Base-by-base conservation (phyloP, 2,329 filamentous ascomycete species). In the Penicillium frequentans region DNA sequence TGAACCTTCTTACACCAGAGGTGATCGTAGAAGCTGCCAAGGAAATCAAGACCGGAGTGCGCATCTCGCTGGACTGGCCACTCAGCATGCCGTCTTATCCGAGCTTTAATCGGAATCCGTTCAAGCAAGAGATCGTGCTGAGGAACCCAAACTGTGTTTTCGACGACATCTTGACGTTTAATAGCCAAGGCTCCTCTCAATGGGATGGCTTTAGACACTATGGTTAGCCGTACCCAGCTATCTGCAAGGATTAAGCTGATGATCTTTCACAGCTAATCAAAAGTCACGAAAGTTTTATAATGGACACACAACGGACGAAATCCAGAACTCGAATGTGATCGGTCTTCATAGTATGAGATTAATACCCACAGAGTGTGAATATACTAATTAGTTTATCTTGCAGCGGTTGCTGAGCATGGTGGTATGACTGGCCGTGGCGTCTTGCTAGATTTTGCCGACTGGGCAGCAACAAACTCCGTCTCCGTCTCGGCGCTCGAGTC, bases 1-100 rank as follows among this genome's bases (percentile, higher is more conserved):
- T 85, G 3, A 84, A 85, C 62, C 73, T 82, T 3, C 73, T 85
- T 46, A 84, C 81, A 0, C 75, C 78, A 1, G 63, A 70, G 21
- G 73, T 73, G 7, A 70, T 80, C 19, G 72, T 73, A 8, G 64
- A 71, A 14, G 79, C 79, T 0, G 75, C 77, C 0, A 70, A 71
- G 16, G 79, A 82, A 60, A 81, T 82, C 59, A 68, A 69, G 26
- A 64, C 65, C 1, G 67, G 67, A 0, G 51, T 64, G 26, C 66
- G 67, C 27, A 64, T 70, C 5, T 66, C 64, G 3, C 62, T 68
- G 13, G 64, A 67, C 49, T 65, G 61, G 64, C 58, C 61, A 13
- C 55, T 66, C 24, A 64, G 60, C 53, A 65, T 67, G 64, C 61
- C 64, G 8, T 60, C 61, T 16, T 55, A 62, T 45, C 64, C 64